phyloP scores from a whole-genome alignment of 495 filamentous ascomycete species.

The Podospora anserina region DNA sequence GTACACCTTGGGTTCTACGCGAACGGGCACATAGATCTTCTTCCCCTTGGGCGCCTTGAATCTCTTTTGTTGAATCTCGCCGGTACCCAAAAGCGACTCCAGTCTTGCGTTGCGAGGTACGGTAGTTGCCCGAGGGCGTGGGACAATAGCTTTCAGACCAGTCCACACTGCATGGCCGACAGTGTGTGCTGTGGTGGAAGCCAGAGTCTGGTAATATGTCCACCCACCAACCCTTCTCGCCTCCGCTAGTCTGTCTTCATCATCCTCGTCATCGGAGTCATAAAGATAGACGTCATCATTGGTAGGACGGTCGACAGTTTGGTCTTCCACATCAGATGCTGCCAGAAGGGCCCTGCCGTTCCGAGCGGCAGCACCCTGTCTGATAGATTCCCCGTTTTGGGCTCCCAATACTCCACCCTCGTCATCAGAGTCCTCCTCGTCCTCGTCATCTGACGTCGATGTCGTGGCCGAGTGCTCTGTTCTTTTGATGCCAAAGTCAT shows the following conservation, averaged over 20 bases:
- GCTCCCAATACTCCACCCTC: slow-evolving; percentile 34
- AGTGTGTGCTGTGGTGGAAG: slow-evolving; percentile 33
- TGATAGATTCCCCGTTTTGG: slow-evolving; percentile 35
- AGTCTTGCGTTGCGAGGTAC: slow-evolving; percentile 53
- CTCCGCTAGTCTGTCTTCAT: slow-evolving; percentile 65
- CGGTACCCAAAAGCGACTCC: slow-evolving; percentile 45
- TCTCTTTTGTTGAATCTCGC: slow-evolving; percentile 56
- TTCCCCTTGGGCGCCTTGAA: slow-evolving; percentile 91
- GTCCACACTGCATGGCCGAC: slow-evolving; percentile 38
- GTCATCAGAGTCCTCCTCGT: slow-evolving; percentile 59
- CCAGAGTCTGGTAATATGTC: slow-evolving; percentile 60
- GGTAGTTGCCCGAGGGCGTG: slow-evolving; percentile 57
- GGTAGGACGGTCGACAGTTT: slow-evolving; percentile 45
- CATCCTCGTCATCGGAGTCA: slow-evolving; percentile 84
- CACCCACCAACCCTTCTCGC: slow-evolving; percentile 68
- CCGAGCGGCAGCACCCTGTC: slow-evolving; percentile 33
- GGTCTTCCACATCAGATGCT: slow-evolving; percentile 46
- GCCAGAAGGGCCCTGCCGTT: slow-evolving; percentile 39
- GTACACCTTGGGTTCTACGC: slow-evolving; percentile 96
- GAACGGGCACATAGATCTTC: slow-evolving; percentile 87
- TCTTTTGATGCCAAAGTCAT: slow-evolving; percentile 83
- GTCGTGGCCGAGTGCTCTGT: slow-evolving; percentile 67
- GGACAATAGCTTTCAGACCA: slow-evolving; percentile 52
- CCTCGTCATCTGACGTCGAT: slow-evolving; percentile 73
- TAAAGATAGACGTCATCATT: slow-evolving; percentile 80